Percentiles rank a stretch among this genome's conserved stretches.
These are phyloP conservation scores for Hypsizygus ulmarius DNA, from an alignment of 1,284 basidiomycete species.

Conservation along the genomic window DNA sequence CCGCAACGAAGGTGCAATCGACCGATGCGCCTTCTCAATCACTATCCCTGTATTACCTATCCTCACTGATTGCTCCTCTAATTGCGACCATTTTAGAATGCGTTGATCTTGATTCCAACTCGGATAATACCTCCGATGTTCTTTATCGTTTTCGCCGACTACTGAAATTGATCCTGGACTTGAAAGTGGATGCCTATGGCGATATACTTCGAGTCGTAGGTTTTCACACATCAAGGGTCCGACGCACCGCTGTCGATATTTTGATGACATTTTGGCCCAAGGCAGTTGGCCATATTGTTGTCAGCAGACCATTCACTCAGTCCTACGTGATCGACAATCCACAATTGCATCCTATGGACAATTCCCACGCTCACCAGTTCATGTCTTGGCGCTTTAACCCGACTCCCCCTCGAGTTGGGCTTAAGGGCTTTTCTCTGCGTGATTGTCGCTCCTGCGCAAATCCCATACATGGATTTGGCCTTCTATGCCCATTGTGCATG, in stretches of 20 bases:
- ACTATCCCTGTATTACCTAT: slow-evolving; percentile 52
- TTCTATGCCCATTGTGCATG: slow-evolving; percentile 64
- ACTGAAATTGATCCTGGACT: slow-evolving; percentile 52
- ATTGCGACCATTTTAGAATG: slow-evolving; percentile 59
- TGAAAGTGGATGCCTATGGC: slow-evolving; percentile 66
- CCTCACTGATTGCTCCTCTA: slow-evolving; percentile 57
- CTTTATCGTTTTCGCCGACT: slow-evolving; percentile 57
- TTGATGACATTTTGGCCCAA: slow-evolving; percentile 66
- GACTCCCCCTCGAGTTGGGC: slow-evolving; percentile 25
- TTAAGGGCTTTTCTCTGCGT: slow-evolving; percentile 37
- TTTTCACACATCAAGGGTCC: slow-evolving; percentile 55
- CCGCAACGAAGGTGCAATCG: slow-evolving; percentile 33
- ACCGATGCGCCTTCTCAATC: slow-evolving; percentile 58
- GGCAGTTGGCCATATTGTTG: slow-evolving; percentile 60
- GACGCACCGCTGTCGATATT: slow-evolving; percentile 53
- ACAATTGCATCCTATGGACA: slow-evolving; percentile 11
- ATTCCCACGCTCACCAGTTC: slow-evolving; percentile 52
- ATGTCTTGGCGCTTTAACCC: slow-evolving; percentile 59
- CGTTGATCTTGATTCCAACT: slow-evolving; percentile 38
- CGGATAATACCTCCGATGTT: slow-evolving; percentile 32
- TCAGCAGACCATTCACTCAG: slow-evolving; percentile 45
- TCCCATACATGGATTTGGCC: slow-evolving; percentile 55
- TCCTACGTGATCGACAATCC: slow-evolving; percentile 2
- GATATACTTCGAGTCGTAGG: slow-evolving; percentile 72
- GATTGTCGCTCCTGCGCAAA: slow-evolving; percentile 55